Evolutionary conservation across 1,284 basidiomycete species (phyloP).

Genomic region (Marasmius tenuissimus): DNA sequence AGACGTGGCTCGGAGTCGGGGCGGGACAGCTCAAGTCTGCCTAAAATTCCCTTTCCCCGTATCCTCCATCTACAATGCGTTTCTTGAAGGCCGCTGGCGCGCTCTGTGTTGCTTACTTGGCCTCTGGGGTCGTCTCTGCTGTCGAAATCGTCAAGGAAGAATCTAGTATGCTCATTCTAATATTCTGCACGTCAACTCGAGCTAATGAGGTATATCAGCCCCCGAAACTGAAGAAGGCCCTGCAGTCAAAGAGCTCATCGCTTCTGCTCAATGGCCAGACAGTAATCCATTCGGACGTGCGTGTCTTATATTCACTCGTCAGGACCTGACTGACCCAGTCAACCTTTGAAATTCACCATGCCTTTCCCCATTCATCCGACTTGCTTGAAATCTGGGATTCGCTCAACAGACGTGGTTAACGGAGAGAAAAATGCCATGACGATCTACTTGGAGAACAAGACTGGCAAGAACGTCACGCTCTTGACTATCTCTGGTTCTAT

Average conservation of each 20-base stretch:
- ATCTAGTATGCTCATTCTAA: neutral
- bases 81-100: neutral
- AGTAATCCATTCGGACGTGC: slow-evolving; percentile 81
- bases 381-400: neutral
- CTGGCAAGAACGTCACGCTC: slow-evolving; percentile 75
- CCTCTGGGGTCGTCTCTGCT: neutral
- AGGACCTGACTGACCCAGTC: neutral
- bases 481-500: slow-evolving; percentile 72
- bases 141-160: neutral
- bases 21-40: too few relatives aligned
- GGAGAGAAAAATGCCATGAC: slow-evolving; percentile 78
- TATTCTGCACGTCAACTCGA: neutral
- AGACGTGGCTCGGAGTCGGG: neutral
- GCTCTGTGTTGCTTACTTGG: neutral
- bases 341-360: neutral
- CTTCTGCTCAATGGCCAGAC: slow-evolving; percentile 71
- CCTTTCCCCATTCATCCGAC: slow-evolving; percentile 7
- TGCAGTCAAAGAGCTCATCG: slow-evolving; percentile 36
- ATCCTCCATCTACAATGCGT: neutral
- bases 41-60: neutral
- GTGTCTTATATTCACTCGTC: slow-evolving; percentile 33
- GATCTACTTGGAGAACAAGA: slow-evolving; percentile 75
- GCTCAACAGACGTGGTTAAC: slow-evolving; percentile 73
- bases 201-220: neutral
- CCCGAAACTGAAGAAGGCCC: neutral